Conservation (phyloP, 2,329 filamentous ascomycete species). For the Trichoderma sp. region DNA sequence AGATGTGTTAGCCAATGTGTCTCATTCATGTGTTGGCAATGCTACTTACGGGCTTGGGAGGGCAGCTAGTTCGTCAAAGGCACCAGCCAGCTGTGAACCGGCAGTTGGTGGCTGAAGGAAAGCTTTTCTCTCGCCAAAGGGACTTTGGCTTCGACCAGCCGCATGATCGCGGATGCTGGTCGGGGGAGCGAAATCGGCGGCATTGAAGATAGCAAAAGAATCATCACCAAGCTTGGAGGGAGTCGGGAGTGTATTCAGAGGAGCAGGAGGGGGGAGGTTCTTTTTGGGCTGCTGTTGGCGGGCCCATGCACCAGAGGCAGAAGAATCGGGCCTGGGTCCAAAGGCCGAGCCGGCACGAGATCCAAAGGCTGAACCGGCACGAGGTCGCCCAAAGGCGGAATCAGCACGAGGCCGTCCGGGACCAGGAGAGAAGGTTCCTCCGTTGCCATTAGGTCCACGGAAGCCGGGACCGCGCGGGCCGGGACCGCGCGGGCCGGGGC, state of each 20-base stretch:
- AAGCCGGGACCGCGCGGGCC: conserved; percentile 26
- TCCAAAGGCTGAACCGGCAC: conserved; percentile 48
- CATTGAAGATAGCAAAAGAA: conserved; percentile 63
- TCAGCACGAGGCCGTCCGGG: conserved; percentile 50
- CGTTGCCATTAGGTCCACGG: conserved; percentile 31
- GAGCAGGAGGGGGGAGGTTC: conserved; percentile 64
- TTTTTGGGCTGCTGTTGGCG: conserved; percentile 43
- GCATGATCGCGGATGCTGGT: conserved; percentile 63
- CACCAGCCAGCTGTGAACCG: conserved; percentile 74
- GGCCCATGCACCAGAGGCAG: conserved; percentile 56
- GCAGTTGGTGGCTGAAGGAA: conserved; percentile 72
- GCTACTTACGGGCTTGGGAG: conserved; percentile 86
- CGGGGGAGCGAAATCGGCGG: conserved; percentile 86
- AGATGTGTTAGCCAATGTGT: conserved; percentile 29
- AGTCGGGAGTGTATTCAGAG: conserved; percentile 75
- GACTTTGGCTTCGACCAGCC: conserved; percentile 66
- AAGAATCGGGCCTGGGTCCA: conserved; percentile 55
- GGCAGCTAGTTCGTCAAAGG: conserved; percentile 81
- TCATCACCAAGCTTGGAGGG: conserved; percentile 84
- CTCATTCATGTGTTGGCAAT: background rate
- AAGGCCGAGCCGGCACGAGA: conserved; percentile 50
- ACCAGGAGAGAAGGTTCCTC: conserved; percentile 45
- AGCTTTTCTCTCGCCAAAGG: conserved; percentile 62
- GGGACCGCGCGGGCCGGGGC: conserved; percentile 24
- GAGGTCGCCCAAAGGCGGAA: conserved; percentile 49